Evolutionary conservation across 73 alveolate genomes (phyloP), one percentile per base, ranked within the genome.

Genomic region (Paramecium bursaria): DNA sequence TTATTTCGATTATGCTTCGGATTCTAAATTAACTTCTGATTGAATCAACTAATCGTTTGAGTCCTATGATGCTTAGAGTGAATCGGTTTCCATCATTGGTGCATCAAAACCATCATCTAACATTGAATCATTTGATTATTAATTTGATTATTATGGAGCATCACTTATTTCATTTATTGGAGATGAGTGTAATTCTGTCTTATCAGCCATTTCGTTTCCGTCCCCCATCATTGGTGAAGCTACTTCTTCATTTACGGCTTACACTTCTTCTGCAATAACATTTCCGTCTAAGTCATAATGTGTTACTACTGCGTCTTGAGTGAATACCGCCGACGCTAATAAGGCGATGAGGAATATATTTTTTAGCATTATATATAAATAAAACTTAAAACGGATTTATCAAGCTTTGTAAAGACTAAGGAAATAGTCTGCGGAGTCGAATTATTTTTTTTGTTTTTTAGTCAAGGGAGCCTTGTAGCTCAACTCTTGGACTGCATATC

Each of bases 401-500:
- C 82, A 67, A 31, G 22, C 33, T 67, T 67, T 67, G 82, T 67
- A 67, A 19, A 14, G 82, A 25, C 39, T 21, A 4, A 67, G 55
- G 46, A 67, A 67, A 47, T 67, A 67, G 22, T 67, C 82, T 31
- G 82, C 82, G 17, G 82, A 67, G 57, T 67, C 82, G 27, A 67
- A 67, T 57, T 39, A 33, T 21, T 67, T 67, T 57, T 67, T 67
- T 42, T 67, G 35, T 67, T 67, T 67, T 46, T 67, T 67, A 3
- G 55, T 42, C 55, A 67, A 35, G 15, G 82, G 82, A 23, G 82
- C 23, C 44, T 67, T 67, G 27, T 15, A 31, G 15, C 44, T 39
- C 26, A 57, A 57, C 27, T 57, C 19, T 57, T 26, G 35, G 19
- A 57, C 82, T 2, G 82, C 82, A 67, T 67, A 67, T 42, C 44